Conservation (phyloP, 352 stramenopile genomes). For the Phytopythium oedochilum region DNA sequence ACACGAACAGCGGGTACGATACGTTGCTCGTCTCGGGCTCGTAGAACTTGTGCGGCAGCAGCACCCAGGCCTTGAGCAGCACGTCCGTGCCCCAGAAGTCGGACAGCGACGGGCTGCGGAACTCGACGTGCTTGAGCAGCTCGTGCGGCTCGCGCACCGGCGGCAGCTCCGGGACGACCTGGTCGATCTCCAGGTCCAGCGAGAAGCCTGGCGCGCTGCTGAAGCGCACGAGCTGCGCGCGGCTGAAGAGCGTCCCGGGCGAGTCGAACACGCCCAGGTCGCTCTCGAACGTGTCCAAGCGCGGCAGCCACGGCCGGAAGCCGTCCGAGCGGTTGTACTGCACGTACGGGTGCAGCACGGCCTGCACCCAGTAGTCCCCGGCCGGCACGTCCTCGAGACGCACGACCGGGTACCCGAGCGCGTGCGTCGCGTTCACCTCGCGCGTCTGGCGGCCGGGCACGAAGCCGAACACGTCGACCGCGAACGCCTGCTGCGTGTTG, state of each 20-base stretch:
- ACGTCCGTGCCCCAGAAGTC: constrained; percentile 70
- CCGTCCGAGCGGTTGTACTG: constrained; percentile 60
- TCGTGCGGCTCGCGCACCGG: constrained; percentile 36
- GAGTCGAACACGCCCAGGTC: constrained; percentile 45
- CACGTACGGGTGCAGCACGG: constrained; percentile 55
- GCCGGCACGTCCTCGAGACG: constrained; percentile 35
- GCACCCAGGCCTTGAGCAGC: constrained; percentile 61
- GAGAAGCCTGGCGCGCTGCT: constrained; percentile 20
- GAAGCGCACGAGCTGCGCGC: constrained; percentile 42
- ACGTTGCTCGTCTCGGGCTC: constrained; percentile 39
- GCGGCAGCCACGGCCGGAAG: constrained; percentile 34
- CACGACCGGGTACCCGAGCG: constrained; percentile 39
- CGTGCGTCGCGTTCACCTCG: constrained; percentile 37
- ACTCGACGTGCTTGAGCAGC: constrained; percentile 62
- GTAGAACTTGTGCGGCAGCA: constrained; percentile 69
- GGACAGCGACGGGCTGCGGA: constrained; percentile 54
- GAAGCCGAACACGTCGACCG: constrained; percentile 56
- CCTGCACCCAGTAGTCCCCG: constrained; percentile 62
- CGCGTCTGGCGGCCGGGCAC: constrained; percentile 24
- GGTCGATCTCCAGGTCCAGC: constrained; percentile 38
- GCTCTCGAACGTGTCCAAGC: constrained; percentile 54
- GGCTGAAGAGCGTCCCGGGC: constrained; percentile 57
- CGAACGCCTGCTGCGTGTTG: constrained; percentile 56
- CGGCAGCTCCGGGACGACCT: constrained; percentile 31
- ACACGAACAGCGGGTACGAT: constrained; percentile 68